Percentiles rank a stretch among this genome's conserved stretches.
phyloP scores from a whole-genome alignment of 192 early-diverging fungal species.

The Oehlia diaphana region DNA sequence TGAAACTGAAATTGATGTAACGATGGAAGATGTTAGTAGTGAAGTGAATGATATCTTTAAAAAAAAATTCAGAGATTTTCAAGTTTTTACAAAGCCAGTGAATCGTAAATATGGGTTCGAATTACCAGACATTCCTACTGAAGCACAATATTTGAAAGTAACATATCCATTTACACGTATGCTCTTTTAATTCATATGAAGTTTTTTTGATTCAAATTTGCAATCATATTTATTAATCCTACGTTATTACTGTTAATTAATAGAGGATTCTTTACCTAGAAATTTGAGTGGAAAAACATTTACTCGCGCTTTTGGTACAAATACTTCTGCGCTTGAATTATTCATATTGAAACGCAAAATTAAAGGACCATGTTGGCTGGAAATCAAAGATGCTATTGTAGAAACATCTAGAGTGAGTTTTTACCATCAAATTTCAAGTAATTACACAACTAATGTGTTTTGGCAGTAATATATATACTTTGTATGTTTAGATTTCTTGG shows the following conservation, averaged over 20 bases:
- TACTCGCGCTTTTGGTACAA: constrained; percentile 84
- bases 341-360: constrained; percentile 91
- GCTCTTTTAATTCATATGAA: constrained; percentile 13
- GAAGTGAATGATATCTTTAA: constrained; percentile 71
- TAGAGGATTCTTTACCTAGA: constrained; percentile 60
- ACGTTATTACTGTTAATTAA: constrained; percentile 1
- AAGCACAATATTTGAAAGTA: constrained; percentile 86
- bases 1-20: constrained; percentile 56
- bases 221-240: not conserved
- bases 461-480: not conserved
- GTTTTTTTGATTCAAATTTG: not conserved
- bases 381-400: constrained; percentile 54
- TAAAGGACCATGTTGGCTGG: constrained; percentile 97
- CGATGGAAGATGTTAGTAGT: constrained; percentile 65
- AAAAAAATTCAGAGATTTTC: constrained; percentile 52
- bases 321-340: constrained; percentile 86
- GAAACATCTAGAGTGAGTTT: not conserved
- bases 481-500: constrained; percentile 71
- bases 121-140: constrained; percentile 70
- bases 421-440: too few species aligned
- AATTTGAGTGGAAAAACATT: constrained; percentile 72
- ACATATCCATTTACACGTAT: constrained; percentile 71
- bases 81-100: constrained; percentile 62
- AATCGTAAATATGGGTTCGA: constrained; percentile 93
- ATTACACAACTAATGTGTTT: not conserved